Conservation (phyloP, 2,329 filamentous ascomycete genomes). For the Huntiella abstrusa region DNA sequence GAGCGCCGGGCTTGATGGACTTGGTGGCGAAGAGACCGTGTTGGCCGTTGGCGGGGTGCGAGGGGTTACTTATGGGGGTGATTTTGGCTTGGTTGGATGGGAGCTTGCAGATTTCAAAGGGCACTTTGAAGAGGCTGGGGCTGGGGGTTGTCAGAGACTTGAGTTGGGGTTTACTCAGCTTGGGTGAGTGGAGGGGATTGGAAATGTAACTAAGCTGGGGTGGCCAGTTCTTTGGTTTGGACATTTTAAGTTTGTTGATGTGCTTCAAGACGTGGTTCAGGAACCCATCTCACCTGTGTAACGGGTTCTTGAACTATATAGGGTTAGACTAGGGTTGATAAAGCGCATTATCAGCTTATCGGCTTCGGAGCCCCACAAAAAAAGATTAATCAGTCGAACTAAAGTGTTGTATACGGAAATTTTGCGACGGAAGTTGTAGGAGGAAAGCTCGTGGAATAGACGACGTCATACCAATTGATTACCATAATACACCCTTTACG, state of each 20-base stretch:
- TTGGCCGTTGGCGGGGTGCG: slow-evolving; percentile 40
- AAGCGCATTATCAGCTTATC: slow-evolving; percentile 5
- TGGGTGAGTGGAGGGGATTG: slow-evolving; percentile 27
- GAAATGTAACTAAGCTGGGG: slow-evolving; percentile 31
- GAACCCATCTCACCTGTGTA: too few species aligned
- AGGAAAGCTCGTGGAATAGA: too few species aligned
- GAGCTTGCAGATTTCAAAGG: slow-evolving; percentile 20
- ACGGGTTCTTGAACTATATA: not conserved
- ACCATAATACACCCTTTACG: not conserved
- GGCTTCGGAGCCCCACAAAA: slow-evolving; percentile 7
- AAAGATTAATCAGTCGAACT: slow-evolving; percentile 4
- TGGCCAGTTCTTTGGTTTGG: slow-evolving; percentile 39
- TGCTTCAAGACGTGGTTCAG: too few species aligned
- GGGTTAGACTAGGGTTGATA: slow-evolving; percentile 10
- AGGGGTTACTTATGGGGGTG: slow-evolving; percentile 27
- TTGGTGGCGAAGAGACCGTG: slow-evolving; percentile 39
- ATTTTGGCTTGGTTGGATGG: slow-evolving; percentile 35
- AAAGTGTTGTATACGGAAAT: not conserved
- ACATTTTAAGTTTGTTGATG: not conserved
- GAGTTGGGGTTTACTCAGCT: slow-evolving; percentile 25
- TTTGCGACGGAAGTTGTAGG: slow-evolving; percentile 7
- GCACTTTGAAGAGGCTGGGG: slow-evolving; percentile 17
- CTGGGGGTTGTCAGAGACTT: slow-evolving; percentile 13
- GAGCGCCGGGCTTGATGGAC: slow-evolving; percentile 31
- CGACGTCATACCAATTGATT: too few species aligned